Base-by-base conservation (phyloP, 352 stramenopile species). In the Thalassiosira gravida region DNA sequence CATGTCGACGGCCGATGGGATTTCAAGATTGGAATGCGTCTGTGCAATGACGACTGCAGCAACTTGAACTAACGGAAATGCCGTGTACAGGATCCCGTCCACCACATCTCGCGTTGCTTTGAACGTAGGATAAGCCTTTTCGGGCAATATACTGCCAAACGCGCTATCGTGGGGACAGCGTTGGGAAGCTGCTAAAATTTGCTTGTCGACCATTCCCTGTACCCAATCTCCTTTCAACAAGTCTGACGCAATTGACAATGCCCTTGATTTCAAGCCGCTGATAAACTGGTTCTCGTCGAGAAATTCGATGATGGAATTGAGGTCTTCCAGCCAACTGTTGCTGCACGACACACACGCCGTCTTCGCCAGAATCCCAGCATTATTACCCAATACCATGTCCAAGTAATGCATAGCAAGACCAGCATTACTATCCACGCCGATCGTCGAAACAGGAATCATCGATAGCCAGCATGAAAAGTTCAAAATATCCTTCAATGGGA, bases 401-500 rank as follows among this genome's bases (percentile, higher is more conserved):
- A 86, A 77, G n/a, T 64, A 69, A n/a, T 72, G 56, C 14, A 82
- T 65, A 11, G 67, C 58, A 13, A 77, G 14, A 16, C 72, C 73
- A 74, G 67, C 20, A 63, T 71, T 27, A 39, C 61, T 22, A 27
- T 59, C 44, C 14, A 55, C 42, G 6, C 63, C 24, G n/a, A n/a
- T n/a, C n/a, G n/a, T n/a, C 20, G 67, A 76, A 37, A 39, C 20
- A 5, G 56, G 63, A 46, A 91, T 78, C 16, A 72, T 85, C 14
- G 82, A 76, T n/a, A 92, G 49, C 83, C 86, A 92, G 53, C 86
- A 92, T 20, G 82, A 29, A 14, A 79, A 52, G 27, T 87, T 87
- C 3, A 78, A 27, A 20, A 87, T 42, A 66, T 90, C 76, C 52
- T 67, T 58, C 3, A 92, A 53, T 8, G 86, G 86, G 47, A 89